A percentile compares a stretch with the other conserved stretches of the same genome.
These are phyloP conservation scores for Biscogniauxia sp. DNA, from an alignment of 2,329 filamentous ascomycete species.

Conservation along the genomic window DNA sequence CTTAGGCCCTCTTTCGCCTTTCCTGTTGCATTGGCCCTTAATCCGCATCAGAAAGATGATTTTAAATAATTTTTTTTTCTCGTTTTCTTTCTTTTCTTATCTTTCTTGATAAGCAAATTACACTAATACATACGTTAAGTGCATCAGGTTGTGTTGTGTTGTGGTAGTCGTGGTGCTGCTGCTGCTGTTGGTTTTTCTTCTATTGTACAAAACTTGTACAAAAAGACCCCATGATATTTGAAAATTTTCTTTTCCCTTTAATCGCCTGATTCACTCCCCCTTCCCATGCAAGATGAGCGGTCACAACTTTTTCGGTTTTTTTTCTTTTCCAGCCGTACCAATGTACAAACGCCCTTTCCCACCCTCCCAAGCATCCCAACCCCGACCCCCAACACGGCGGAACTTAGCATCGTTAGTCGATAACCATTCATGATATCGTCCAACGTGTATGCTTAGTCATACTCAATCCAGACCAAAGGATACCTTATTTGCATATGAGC, in stretches of 20 bases:
- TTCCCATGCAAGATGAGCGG: conserved; percentile 31
- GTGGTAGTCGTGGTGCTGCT: conserved; percentile 2
- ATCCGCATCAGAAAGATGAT: neutral
- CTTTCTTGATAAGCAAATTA: conserved; percentile 23
- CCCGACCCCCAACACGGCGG: conserved; percentile 1
- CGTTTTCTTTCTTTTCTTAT: neutral
- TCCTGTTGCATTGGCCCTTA: neutral
- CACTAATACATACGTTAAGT: conserved; percentile 29
- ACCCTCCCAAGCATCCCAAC: conserved; percentile 6
- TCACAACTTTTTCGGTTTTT: conserved; percentile 16
- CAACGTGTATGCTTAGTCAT: conserved; percentile 25
- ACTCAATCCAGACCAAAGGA: conserved; percentile 20
- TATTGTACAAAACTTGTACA: conserved; percentile 33
- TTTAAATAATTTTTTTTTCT: neutral
- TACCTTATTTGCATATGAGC: conserved; percentile 8
- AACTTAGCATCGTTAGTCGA: conserved; percentile 19
- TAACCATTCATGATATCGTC: conserved; percentile 19
- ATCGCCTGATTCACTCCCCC: conserved; percentile 30
- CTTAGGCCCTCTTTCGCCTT: too few species aligned
- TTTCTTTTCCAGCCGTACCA: conserved; percentile 32
- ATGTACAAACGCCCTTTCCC: conserved; percentile 29
- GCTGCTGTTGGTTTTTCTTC: too few species aligned
- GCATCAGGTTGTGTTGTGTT: neutral
- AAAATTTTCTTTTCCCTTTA: conserved; percentile 15
- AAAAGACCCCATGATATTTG: conserved; percentile 16